These are phyloP conservation scores for Tolypocladium endophyticum DNA, from an alignment of 2,329 filamentous ascomycete genomes.

Conservation along the genomic window DNA sequence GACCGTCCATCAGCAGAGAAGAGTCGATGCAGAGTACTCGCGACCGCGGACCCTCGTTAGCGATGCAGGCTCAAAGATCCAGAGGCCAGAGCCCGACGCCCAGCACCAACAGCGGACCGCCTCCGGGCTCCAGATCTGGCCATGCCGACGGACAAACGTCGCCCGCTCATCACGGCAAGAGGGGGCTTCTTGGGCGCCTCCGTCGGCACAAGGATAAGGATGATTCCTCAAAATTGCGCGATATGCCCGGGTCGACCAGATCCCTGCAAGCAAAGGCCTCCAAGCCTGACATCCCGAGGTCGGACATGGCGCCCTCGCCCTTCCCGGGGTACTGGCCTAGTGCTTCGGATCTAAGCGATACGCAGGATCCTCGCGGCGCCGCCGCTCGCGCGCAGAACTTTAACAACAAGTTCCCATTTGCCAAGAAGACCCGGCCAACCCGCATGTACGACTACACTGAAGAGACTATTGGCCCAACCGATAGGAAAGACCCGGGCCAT, in stretches of 20 bases:
- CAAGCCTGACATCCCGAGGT: conserved; percentile 32
- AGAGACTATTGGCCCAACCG: conserved; percentile 50
- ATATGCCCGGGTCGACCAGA: conserved; percentile 40
- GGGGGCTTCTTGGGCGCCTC: conserved; percentile 39
- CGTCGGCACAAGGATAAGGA: conserved; percentile 46
- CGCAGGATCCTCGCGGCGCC: conserved; percentile 15
- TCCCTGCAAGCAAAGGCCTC: conserved; percentile 42
- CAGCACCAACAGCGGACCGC: conserved; percentile 52
- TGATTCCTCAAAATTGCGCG: conserved; percentile 32
- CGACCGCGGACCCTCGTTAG: conserved; percentile 37
- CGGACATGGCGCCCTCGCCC: conserved; percentile 26
- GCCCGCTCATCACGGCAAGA: conserved; percentile 42
- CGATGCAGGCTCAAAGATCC: conserved; percentile 36
- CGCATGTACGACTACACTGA: conserved; percentile 41
- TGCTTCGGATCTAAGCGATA: conserved; percentile 17
- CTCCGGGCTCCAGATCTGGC: conserved; percentile 35
- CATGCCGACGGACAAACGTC: conserved; percentile 47
- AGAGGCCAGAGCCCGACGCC: conserved; percentile 76
- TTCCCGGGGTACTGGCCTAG: conserved; percentile 19
- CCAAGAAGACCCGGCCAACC: conserved; percentile 41
- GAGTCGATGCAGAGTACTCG: conserved; percentile 40
- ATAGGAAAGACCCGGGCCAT: conserved; percentile 46
- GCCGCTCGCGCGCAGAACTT: conserved; percentile 38
- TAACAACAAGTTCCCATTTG: conserved; percentile 53
- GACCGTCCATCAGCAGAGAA: conserved; percentile 67